Base-by-base conservation (phyloP, 805 yeast genomes). In the Barnettozyma pratensis region DNA sequence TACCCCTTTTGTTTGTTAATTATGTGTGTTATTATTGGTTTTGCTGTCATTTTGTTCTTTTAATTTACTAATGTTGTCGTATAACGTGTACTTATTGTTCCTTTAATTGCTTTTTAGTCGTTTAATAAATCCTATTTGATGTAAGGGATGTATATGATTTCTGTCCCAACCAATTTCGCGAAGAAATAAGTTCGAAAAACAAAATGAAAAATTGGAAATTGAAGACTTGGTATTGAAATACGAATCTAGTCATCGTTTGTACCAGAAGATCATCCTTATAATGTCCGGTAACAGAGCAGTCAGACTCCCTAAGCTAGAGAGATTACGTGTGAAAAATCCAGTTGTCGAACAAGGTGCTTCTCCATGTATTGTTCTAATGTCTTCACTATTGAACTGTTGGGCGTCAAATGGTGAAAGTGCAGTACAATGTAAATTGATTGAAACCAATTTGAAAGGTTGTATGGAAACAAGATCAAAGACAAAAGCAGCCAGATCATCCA, bases 401-500 rank as follows among this genome's bases (percentile, higher is more conserved):
- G 95, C 97, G 3, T 87, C 97, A 27, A 87, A 88, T 68, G 92
- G 95, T 43, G 96, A 89, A 66, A 91, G 94, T 51, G 72, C 84
- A 26, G 70, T 75, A 9, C 75, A 71, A 42, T 91, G 98, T 68
- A 71, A 75, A 27, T 72, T 71, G 7, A 67, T 87, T 42, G 95
- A 85, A 61, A 64, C 67, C 35, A 88, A 87, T 52, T 76, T 90
- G 63, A 87, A 87, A 61, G 67, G 68, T 11, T 91, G 97, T 64
- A 86, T 88, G 85, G 68, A 72, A 44, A 70, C 62, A 14, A 62
- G 62, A 55, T 54, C 63, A 31, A 59, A 57, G 48, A 53, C 55
- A 11, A 59, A 53, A 38, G 54, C 57, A 19, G 55, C 65, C 28
- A 60, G 65, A 56, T 69, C 77, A 41, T 73, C 76, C 39, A 74